Evolutionary conservation across 768 basidiomycete genomes (phyloP).

Genomic region (Piloderma croceum): DNA sequence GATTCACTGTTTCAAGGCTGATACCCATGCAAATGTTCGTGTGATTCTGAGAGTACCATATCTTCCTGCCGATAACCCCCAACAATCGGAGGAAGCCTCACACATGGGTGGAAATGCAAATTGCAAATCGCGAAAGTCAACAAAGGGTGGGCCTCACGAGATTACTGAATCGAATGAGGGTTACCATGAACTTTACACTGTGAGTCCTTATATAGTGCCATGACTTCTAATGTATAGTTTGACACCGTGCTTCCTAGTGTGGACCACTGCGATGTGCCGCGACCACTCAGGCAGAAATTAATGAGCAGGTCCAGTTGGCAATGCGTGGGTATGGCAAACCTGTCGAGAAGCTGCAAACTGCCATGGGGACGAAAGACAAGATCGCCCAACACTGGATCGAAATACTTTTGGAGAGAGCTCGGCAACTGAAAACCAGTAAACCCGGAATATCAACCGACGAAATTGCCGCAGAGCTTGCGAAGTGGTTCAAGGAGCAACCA

Average conservation of each 20-base stretch:
- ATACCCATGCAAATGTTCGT: conserved; percentile 2
- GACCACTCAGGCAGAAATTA: conserved; percentile 1
- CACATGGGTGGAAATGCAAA: conserved; percentile 12
- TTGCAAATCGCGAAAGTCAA: conserved; percentile 9
- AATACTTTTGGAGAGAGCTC: neutral
- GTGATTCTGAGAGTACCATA: conserved; percentile 2
- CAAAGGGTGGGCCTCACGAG: conserved; percentile 6
- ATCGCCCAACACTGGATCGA: conserved; percentile 10
- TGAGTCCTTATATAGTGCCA: neutral
- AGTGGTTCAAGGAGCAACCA: conserved; percentile 6
- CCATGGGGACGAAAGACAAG: conserved; percentile 9
- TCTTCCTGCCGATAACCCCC: conserved; percentile 16
- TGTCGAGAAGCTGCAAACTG: neutral
- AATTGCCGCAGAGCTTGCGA: neutral
- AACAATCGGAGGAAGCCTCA: conserved; percentile 13
- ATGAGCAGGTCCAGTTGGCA: conserved; percentile 3
- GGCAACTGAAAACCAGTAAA: neutral
- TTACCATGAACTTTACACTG: conserved; percentile 5
- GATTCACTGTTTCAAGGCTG: conserved; percentile 5
- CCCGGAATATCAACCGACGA: neutral
- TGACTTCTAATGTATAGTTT: neutral
- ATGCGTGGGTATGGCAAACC: conserved; percentile 1
- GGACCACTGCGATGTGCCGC: too few species aligned
- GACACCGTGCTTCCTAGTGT: too few species aligned
- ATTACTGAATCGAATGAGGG: conserved; percentile 7